These are phyloP conservation scores for Harringtonia aguacate DNA, from an alignment of 2,329 filamentous ascomycete species.

Conservation along the genomic window DNA sequence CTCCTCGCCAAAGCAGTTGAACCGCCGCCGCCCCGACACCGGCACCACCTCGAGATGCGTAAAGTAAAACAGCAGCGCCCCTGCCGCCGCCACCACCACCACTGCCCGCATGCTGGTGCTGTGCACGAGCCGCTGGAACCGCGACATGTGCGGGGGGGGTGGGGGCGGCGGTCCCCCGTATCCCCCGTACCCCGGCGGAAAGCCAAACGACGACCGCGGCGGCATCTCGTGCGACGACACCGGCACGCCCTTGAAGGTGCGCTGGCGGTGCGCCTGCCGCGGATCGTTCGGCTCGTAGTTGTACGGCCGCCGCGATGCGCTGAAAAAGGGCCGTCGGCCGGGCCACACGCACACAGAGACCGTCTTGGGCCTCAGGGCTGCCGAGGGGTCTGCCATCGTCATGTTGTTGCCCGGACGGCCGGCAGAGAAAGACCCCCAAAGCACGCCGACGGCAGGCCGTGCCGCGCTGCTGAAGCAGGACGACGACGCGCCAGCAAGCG, in stretches of 20 bases:
- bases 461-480: too few species aligned
- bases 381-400: too few species aligned
- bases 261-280: background rate
- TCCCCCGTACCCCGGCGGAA: background rate
- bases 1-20: conserved; percentile 55
- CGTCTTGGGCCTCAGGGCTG: too few species aligned
- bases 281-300: conserved; percentile 8
- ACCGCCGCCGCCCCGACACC: conserved; percentile 58
- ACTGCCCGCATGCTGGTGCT: conserved; percentile 27
- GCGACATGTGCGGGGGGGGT: background rate
- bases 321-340: background rate
- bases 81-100: conserved; percentile 27
- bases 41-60: conserved; percentile 63
- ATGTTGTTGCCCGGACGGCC: too few species aligned
- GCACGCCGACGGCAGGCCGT: too few species aligned
- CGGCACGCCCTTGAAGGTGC: conserved; percentile 6
- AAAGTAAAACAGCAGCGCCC: conserved; percentile 49
- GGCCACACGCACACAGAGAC: too few species aligned
- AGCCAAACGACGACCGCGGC: conserved; percentile 6
- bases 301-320: conserved; percentile 2
- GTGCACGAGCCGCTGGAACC: conserved; percentile 3
- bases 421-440: too few species aligned
- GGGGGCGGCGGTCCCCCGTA: background rate
- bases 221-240: conserved; percentile 9
- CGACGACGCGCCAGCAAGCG: too few species aligned